Percentiles rank a stretch among this genome's conserved stretches.
Conservation (phyloP, 768 basidiomycete species). For the Daedaleopsis nitida region DNA sequence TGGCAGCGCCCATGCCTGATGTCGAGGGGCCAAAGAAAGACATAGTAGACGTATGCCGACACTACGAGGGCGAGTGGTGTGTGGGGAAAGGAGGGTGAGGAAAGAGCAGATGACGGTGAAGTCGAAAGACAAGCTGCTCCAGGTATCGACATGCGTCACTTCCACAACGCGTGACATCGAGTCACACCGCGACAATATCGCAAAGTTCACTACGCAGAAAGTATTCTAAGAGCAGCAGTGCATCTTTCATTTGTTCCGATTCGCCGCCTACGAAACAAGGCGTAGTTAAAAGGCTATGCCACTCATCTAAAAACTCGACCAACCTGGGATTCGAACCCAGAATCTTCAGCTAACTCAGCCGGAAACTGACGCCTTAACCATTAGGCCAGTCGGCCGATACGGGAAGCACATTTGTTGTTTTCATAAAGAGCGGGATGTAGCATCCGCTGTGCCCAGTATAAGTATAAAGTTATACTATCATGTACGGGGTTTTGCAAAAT, state of each 20-base stretch:
- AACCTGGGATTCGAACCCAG: constrained; percentile 66
- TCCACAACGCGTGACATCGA: constrained; percentile 15
- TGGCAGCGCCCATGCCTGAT: constrained; percentile 33
- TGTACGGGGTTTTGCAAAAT: too few relatives aligned
- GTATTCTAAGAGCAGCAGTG: too few relatives aligned
- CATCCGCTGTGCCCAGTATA: too few relatives aligned
- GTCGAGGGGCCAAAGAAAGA: constrained; percentile 44
- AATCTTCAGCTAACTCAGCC: constrained; percentile 54
- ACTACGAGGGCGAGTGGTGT: not conserved
- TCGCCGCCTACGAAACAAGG: not conserved
- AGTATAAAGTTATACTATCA: too few relatives aligned
- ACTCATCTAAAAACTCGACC: constrained; percentile 40
- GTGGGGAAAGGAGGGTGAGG: not conserved
- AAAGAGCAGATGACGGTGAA: not conserved
- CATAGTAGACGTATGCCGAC: constrained; percentile 29
- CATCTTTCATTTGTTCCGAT: too few relatives aligned
- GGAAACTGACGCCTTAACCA: constrained; percentile 68
- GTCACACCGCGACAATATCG: not conserved
- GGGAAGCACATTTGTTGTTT: not conserved
- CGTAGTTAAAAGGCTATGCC: too few relatives aligned
- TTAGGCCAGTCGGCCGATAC: constrained; percentile 59
- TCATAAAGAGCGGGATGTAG: too few relatives aligned
- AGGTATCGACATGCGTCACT: not conserved
- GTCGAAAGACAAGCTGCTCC: not conserved
- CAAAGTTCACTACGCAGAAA: not conserved